Conservation (phyloP, 768 basidiomycete species). For the Trametes villosa region DNA sequence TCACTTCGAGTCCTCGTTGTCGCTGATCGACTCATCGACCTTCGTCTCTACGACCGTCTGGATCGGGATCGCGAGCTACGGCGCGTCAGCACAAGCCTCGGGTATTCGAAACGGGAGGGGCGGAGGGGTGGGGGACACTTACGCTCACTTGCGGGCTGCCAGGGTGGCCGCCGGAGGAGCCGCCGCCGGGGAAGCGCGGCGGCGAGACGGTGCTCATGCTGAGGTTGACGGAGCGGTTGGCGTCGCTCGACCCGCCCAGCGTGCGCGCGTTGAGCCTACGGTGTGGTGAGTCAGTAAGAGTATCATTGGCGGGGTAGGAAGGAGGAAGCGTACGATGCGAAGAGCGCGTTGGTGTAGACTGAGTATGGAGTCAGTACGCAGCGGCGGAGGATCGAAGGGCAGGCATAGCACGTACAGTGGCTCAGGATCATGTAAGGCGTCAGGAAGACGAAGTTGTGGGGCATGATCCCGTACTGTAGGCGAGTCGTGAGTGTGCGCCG, state of each 20-base stretch:
- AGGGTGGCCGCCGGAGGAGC: background rate
- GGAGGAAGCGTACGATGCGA: conserved; percentile 44
- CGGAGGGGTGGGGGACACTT: background rate
- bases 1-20: conserved; percentile 14
- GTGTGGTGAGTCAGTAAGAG: background rate
- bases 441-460: conserved; percentile 58
- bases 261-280: conserved; percentile 44
- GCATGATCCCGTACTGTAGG: conserved; percentile 52
- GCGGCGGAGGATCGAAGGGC: background rate
- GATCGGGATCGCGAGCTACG: conserved; percentile 9
- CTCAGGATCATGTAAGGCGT: conserved; percentile 56
- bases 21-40: background rate
- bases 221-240: conserved; percentile 48
- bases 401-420: conserved; percentile 45
- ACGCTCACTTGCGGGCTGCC: background rate
- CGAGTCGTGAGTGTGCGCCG: background rate
- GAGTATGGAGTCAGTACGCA: too few relatives aligned
- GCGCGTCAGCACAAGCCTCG: background rate
- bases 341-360: conserved; percentile 64
- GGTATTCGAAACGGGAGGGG: background rate
- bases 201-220: conserved; percentile 3
- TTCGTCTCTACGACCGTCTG: conserved; percentile 9
- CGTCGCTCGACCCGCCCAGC: conserved; percentile 31
- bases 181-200: conserved; percentile 3
- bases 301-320: background rate